phyloP scores from a whole-genome alignment of 768 basidiomycete species.

The Suillus subaureus region DNA sequence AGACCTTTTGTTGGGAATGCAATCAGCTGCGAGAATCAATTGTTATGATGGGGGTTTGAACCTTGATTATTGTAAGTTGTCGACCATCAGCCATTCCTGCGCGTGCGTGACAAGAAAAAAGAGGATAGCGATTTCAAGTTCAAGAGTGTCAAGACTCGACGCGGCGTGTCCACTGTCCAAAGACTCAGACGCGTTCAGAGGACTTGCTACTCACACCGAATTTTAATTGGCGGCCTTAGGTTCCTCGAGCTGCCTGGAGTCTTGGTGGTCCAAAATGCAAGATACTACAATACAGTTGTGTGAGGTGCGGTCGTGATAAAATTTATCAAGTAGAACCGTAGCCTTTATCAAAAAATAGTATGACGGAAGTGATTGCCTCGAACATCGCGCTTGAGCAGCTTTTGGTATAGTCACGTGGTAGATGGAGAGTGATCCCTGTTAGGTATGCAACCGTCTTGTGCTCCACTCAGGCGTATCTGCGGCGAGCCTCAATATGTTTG shows the following conservation, averaged over 20 bases:
- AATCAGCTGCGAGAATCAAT: slow-evolving; percentile 3
- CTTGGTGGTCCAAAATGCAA: neutral
- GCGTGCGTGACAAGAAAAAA: neutral
- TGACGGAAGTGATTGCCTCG: neutral
- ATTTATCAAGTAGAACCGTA: neutral
- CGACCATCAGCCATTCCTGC: slow-evolving; percentile 38
- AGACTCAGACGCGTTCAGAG: neutral
- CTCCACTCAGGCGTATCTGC: neutral
- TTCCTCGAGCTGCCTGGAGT: neutral
- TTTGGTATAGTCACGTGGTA: neutral
- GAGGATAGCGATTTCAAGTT: neutral
- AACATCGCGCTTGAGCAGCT: neutral
- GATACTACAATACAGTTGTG: neutral
- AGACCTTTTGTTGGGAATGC: slow-evolving; percentile 51
- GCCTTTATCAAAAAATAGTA: neutral
- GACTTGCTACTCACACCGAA: neutral
- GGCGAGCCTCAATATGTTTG: slow-evolving; percentile 48
- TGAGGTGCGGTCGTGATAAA: neutral
- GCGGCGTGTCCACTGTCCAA: neutral
- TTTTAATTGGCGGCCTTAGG: neutral
- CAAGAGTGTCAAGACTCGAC: neutral
- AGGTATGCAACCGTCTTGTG: slow-evolving; percentile 17
- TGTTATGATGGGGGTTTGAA: slow-evolving; percentile 15
- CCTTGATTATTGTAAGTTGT: slow-evolving; percentile 49
- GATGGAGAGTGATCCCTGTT: neutral